Base-by-base conservation (phyloP, 257 asterid genomes). In the Verbascum thapsus region DNA sequence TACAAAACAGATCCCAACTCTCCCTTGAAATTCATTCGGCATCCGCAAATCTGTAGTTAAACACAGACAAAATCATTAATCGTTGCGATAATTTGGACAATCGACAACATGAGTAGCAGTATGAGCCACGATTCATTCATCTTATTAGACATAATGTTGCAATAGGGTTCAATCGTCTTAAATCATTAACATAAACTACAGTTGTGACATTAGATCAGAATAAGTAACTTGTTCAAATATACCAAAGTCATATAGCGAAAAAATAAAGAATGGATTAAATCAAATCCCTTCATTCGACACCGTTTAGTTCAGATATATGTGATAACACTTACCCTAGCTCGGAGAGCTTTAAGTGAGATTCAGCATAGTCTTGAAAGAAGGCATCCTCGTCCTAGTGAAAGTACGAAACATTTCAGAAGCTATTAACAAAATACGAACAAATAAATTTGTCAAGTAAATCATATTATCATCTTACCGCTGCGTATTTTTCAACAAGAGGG, bases 321-420 rank as follows among this genome's bases (percentile, higher is more conserved):
- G n/a, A 15, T 2, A 0, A 53, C 1, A 78, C 76, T 71, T 67
- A 89, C 97, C 95, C 95, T 2, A 90, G 88, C 77, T 90, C 97
- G 0, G 97, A 85, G 67, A 90, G 94, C 72, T 85, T 90, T 39
- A 82, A 47, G 78, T 85, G 97, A 64, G 97, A 83, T 69, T 83
- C 85, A 38, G 95, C 90, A 67, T 87, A 90, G 73, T 85, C 96
- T 41, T 75, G 73, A 49, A 87, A 90, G 90, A 90, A 90, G 13
- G 90, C 82, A 50, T 90, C 97, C 80, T 90, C 96, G 20, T 87
- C 95, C 97, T 90, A 64, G 39, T 22, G 10, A 6, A 43, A 67
- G 64, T 2, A 44, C 15, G 8, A 42, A n/a, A 53, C 6, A 17
- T 18, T 5, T 56, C 20, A 62, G 37, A 26, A 60, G 23, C n/a